phyloP scores from a whole-genome alignment of 2,329 filamentous ascomycete species.

The Colletotrichum tropicale region DNA sequence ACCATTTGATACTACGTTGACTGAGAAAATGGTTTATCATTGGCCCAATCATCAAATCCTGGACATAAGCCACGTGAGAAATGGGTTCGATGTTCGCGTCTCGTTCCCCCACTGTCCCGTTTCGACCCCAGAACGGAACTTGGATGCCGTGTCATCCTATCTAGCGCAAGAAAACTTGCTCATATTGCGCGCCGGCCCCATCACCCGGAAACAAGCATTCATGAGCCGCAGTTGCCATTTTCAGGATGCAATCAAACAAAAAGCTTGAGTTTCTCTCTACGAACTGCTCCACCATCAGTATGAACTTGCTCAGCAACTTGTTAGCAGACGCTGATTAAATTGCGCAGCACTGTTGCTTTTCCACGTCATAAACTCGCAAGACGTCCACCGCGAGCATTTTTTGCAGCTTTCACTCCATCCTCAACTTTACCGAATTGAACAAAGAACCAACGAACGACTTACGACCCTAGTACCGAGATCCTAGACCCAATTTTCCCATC shows the following conservation, averaged over 20 bases:
- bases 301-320: background rate
- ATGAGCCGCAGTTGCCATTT: background rate
- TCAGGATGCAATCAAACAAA: background rate
- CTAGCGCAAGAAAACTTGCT: constrained; percentile 4
- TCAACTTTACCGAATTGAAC: background rate
- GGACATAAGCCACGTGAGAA: background rate
- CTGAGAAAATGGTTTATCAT: background rate
- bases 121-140: background rate
- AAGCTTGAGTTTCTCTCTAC: background rate
- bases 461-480: background rate
- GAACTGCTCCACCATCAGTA: background rate
- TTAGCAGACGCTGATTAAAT: background rate
- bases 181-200: background rate
- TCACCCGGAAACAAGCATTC: background rate
- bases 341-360: background rate
- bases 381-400: background rate
- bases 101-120: background rate
- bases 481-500: background rate
- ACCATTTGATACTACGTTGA: background rate
- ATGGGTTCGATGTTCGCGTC: background rate
- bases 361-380: background rate
- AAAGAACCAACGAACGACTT: background rate
- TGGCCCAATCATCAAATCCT: background rate
- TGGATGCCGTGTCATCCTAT: background rate
- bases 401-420: background rate